A percentile compares a stretch with the other conserved stretches of the same genome.
These are phyloP conservation scores for Hypomontagnella monticulosa DNA, from an alignment of 495 filamentous ascomycete species.

Conservation along the genomic window DNA sequence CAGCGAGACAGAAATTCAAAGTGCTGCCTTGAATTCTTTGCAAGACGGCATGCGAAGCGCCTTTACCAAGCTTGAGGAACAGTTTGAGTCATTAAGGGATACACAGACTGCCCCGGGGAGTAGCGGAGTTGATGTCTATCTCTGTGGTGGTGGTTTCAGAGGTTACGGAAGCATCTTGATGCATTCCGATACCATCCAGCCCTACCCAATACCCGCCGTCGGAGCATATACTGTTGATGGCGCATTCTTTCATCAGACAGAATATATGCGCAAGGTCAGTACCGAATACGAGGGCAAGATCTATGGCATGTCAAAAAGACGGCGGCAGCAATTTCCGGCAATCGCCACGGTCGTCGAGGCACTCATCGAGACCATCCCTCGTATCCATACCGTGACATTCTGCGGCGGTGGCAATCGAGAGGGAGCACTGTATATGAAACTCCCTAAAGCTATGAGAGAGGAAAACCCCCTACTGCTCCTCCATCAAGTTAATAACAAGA, in stretches of 20 bases:
- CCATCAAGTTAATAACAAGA: constrained; percentile 53
- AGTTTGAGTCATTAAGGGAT: constrained; percentile 62
- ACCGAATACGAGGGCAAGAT: constrained; percentile 66
- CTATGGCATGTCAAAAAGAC: constrained; percentile 84
- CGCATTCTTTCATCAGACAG: constrained; percentile 68
- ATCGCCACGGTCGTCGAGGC: constrained; percentile 81
- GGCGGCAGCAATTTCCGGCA: constrained; percentile 83
- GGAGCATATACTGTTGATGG: constrained; percentile 78
- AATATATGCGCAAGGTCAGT: constrained; percentile 65
- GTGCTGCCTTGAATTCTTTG: constrained; percentile 65
- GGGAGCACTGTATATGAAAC: constrained; percentile 76
- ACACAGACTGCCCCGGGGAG: constrained; percentile 50
- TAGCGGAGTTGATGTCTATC: constrained; percentile 76
- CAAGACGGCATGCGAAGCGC: constrained; percentile 67
- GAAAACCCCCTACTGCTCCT: constrained; percentile 69
- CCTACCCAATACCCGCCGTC: constrained; percentile 86
- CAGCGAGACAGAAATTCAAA: constrained; percentile 53
- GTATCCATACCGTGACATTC: constrained; percentile 78
- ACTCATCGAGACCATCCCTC: constrained; percentile 72
- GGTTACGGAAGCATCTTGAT: constrained; percentile 91
- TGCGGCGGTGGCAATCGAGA: constrained; percentile 88
- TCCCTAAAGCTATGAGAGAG: constrained; percentile 65
- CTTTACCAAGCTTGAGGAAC: constrained; percentile 67
- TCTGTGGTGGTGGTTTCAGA: constrained; percentile 90
- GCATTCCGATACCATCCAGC: constrained; percentile 69